Percentiles rank a stretch among this genome's conserved stretches.
phyloP scores from a whole-genome alignment of 1,284 basidiomycete species.

The Phaffia rhodozyma region DNA sequence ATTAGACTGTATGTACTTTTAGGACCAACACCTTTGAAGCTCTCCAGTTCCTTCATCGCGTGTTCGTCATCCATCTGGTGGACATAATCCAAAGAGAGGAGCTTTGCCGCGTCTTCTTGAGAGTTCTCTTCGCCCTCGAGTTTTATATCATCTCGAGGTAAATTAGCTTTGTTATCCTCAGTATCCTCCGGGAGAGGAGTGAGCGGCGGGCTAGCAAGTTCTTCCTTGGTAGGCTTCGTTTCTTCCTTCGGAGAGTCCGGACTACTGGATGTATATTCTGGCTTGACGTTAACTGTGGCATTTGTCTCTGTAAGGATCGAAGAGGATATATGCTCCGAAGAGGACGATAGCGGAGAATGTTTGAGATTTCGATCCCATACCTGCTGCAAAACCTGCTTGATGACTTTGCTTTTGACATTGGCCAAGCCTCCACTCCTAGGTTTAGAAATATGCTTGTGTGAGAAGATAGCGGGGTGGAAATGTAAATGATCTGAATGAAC shows the following conservation, averaged over 20 bases:
- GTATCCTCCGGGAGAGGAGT: too few relatives aligned
- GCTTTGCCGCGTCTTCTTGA: slow-evolving; percentile 32
- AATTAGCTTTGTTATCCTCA: too few relatives aligned
- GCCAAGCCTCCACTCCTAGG: slow-evolving; percentile 53
- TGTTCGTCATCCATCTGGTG: slow-evolving; percentile 43
- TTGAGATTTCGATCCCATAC: slow-evolving; percentile 42
- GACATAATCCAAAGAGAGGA: slow-evolving; percentile 37
- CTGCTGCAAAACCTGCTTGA: slow-evolving; percentile 46
- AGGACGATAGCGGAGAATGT: background rate
- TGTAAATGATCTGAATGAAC: background rate
- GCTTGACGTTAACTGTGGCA: background rate
- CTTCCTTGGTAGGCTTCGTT: background rate
- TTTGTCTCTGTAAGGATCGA: slow-evolving; percentile 10
- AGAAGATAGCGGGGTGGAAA: too few relatives aligned
- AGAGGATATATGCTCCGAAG: background rate
- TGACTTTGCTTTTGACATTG: slow-evolving; percentile 57
- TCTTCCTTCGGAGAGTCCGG: background rate
- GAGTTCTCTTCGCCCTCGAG: slow-evolving; percentile 40
- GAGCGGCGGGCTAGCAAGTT: background rate
- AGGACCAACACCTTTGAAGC: slow-evolving; percentile 57
- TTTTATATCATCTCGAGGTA: background rate
- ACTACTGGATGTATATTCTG: background rate
- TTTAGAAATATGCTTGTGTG: slow-evolving; percentile 37
- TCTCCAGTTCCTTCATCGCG: slow-evolving; percentile 56
- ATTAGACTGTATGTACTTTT: slow-evolving; percentile 39